Conservation (phyloP, 1,284 basidiomycete genomes). For the Ganoderma multipileum region DNA sequence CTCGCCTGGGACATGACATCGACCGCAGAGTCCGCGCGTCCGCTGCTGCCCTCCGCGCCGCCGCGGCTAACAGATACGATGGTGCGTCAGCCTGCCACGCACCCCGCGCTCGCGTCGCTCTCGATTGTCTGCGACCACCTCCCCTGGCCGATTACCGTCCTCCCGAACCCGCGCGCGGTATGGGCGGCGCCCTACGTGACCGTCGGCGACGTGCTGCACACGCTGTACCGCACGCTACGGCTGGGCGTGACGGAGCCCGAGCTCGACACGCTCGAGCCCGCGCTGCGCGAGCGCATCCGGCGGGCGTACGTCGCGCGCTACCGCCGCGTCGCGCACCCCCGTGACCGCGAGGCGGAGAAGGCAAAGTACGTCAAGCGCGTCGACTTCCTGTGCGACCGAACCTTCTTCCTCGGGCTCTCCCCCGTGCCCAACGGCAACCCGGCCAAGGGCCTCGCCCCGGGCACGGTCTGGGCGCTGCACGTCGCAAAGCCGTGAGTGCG, state of each 20-base stretch:
- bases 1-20: constrained; percentile 26
- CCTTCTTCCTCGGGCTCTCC: constrained; percentile 32
- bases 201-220: constrained; percentile 32
- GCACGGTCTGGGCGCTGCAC: constrained; percentile 34
- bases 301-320: constrained; percentile 28
- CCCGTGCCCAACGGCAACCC: constrained; percentile 29
- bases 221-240: constrained; percentile 31
- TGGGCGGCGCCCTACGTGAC: constrained; percentile 33
- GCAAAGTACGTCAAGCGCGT: constrained; percentile 34
- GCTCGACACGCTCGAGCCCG: constrained; percentile 23
- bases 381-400: constrained; percentile 34
- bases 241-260: constrained; percentile 23
- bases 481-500: constrained; percentile 24
- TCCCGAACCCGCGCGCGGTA: constrained; percentile 10
- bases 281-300: constrained; percentile 25
- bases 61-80: constrained; percentile 14
- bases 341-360: constrained; percentile 27
- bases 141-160: constrained; percentile 28
- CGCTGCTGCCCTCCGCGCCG: constrained; percentile 9
- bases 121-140: constrained; percentile 28
- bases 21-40: constrained; percentile 15
- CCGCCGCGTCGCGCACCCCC: constrained; percentile 20
- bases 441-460: constrained; percentile 31
- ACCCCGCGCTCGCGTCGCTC: constrained; percentile 23
- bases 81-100: constrained; percentile 23